These are phyloP conservation scores for Globisporangium cederbergense DNA, from an alignment of 352 stramenopile species.

Conservation along the genomic window DNA sequence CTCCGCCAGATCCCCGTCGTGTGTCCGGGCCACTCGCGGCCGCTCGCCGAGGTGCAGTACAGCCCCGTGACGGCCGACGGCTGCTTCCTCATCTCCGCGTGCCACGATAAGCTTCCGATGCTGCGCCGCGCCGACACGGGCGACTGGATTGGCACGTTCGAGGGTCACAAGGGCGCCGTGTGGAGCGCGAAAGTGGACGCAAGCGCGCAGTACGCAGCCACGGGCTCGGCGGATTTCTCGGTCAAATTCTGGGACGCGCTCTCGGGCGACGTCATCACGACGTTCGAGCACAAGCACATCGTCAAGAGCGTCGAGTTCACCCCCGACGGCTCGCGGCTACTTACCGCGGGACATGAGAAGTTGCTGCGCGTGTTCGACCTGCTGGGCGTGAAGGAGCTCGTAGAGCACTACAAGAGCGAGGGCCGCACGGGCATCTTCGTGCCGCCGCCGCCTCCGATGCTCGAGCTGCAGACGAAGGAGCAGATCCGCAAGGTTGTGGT, in stretches of 20 bases:
- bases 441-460: slow-evolving; percentile 32
- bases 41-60: slow-evolving; percentile 77
- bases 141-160: slow-evolving; percentile 97
- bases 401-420: slow-evolving; percentile 50
- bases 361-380: slow-evolving; percentile 92
- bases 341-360: slow-evolving; percentile 94
- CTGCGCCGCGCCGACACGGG: slow-evolving; percentile 75
- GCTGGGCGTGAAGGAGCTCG: slow-evolving; percentile 53
- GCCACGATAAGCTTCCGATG: slow-evolving; percentile 89
- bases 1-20: slow-evolving; percentile 86
- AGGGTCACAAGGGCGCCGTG: slow-evolving; percentile 95
- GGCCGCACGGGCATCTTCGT: slow-evolving; percentile 64
- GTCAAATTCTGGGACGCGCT: slow-evolving; percentile 97
- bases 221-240: slow-evolving; percentile 93
- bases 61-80: slow-evolving; percentile 41
- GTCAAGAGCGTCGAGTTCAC: slow-evolving; percentile 96
- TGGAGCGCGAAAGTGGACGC: slow-evolving; percentile 91
- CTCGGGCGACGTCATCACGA: slow-evolving; percentile 90
- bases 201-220: slow-evolving; percentile 79
- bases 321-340: slow-evolving; percentile 73
- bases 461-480: slow-evolving; percentile 56
- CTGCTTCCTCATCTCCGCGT: slow-evolving; percentile 79
- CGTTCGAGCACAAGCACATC: slow-evolving; percentile 96
- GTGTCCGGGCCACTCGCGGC: slow-evolving; percentile 80
- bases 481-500: slow-evolving; percentile 84